Base-by-base conservation (phyloP, 139 green algal genomes). In the Axilococcus clingmanii region DNA sequence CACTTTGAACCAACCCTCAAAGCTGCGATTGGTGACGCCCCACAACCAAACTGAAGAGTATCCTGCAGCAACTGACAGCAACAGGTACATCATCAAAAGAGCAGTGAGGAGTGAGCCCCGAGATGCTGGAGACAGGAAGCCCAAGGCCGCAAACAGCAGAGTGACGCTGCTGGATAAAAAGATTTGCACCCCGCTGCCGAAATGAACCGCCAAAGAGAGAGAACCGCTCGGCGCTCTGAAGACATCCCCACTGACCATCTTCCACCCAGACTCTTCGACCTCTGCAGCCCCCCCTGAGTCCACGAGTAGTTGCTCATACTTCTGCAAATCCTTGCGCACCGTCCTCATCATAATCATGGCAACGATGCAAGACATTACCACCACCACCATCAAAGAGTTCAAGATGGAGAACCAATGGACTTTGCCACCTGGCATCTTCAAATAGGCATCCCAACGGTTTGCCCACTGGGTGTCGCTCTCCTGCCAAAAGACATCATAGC, bases 401-500 rank as follows among this genome's bases (percentile, higher is more conserved):
- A 95, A 57, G 71, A 97, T 96, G 63, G 66, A 83, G 73, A 96
- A 95, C 90, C 90, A 97, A 76, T 97, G 89, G 29, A 95, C 76
- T 37, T 54, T 46, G 52, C 85, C 85, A 11, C 82, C 84, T 3
- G 83, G 82, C 87, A 97, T 96, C 46, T 80, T 75, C 61, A 97
- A 81, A 64, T 97, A 97, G 2, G 85, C 78, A 56, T 97, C 90
- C 90, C 90, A 97, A 30, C 90, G 80, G 1, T 63, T 82, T 7
- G 84, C 78, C 90, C 90, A 97, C 47, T 77, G 72, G 43, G 91
- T 87, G 17, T 83, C 64, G 25, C 53, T 81, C 47, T 73, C 51
- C 59, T 92, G 69, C 84, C 84, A 97, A 60, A 80, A 86, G 48
- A 97, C 86, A 51, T 95, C 87, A 52, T 94, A 96, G 0, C 82